phyloP scores from a whole-genome alignment of 169 alveolate species.

The Babesia bigemina region DNA sequence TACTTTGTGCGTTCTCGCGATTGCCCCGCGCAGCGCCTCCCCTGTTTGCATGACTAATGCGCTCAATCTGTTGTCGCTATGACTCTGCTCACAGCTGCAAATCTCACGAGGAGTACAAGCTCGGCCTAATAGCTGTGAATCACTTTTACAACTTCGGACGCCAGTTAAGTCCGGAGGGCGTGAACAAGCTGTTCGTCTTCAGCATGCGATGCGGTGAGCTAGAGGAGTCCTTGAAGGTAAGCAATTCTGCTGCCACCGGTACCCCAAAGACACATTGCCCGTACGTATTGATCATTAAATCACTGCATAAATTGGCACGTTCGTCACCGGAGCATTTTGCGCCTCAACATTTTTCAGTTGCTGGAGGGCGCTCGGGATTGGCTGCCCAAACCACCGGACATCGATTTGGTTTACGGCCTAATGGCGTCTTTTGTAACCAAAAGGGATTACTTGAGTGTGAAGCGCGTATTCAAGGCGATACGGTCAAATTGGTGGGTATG shows the following conservation, averaged over 20 bases:
- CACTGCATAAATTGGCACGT: too few relatives aligned
- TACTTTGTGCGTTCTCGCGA: too few relatives aligned
- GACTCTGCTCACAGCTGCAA: constrained; percentile 33
- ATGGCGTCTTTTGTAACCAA: constrained; percentile 25
- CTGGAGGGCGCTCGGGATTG: constrained; percentile 54
- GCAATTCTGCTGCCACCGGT: background rate
- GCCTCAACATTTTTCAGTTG: constrained; percentile 11
- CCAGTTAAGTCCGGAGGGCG: constrained; percentile 62
- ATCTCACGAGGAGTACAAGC: constrained; percentile 52
- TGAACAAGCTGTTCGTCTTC: constrained; percentile 48
- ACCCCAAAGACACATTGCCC: too few relatives aligned
- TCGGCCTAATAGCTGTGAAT: constrained; percentile 50
- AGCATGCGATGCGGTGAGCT: constrained; percentile 50
- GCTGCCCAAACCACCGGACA: constrained; percentile 58
- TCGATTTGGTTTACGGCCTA: constrained; percentile 33
- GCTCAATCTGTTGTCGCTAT: too few relatives aligned
- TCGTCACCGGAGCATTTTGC: too few relatives aligned
- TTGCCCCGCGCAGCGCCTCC: too few relatives aligned
- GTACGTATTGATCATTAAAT: too few relatives aligned
- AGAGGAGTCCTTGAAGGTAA: constrained; percentile 56
- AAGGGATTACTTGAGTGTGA: constrained; percentile 42
- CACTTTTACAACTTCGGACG: constrained; percentile 70
- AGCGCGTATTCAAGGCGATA: constrained; percentile 32
- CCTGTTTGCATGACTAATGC: too few relatives aligned
- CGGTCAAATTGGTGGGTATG: constrained; percentile 45